These are phyloP conservation scores for Diplodia sapinea DNA, from an alignment of 2,329 filamentous ascomycete species.

Conservation along the genomic window DNA sequence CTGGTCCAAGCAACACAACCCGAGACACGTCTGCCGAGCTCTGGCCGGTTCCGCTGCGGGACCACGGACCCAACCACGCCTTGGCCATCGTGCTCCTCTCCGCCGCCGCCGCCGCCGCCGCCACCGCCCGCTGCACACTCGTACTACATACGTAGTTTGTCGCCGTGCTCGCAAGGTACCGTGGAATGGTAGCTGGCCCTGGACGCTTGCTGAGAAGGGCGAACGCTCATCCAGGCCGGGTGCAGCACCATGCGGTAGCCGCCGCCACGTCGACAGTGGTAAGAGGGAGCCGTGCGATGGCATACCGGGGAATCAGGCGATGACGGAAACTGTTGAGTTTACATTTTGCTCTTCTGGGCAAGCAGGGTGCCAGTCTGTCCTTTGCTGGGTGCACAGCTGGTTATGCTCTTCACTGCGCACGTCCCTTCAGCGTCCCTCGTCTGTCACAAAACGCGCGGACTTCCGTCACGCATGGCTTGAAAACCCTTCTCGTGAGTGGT, in stretches of 20 bases:
- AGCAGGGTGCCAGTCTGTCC: constrained; percentile 23
- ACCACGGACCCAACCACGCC: constrained; percentile 8
- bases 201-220: not conserved
- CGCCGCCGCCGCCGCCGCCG: constrained; percentile 19
- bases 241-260: constrained; percentile 2
- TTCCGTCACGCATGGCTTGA: constrained; percentile 22
- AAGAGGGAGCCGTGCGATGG: constrained; percentile 29
- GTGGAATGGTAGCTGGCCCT: constrained; percentile 1
- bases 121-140: constrained; percentile 3
- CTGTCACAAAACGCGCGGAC: constrained; percentile 29
- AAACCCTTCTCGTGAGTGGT: constrained; percentile 22
- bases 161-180: not conserved
- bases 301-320: constrained; percentile 26
- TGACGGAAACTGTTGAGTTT: constrained; percentile 30
- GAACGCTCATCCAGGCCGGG: not conserved
- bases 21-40: constrained; percentile 19
- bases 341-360: constrained; percentile 30
- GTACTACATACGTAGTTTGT: not conserved
- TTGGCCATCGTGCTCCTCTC: constrained; percentile 16
- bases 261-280: constrained; percentile 14
- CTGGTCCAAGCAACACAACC: constrained; percentile 8
- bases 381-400: constrained; percentile 12
- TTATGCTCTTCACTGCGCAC: constrained; percentile 30
- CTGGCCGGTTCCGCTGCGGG: constrained; percentile 20
- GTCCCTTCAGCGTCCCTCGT: constrained; percentile 1